Conservation (phyloP, 768 basidiomycete genomes). For the Goffeauzyma gilvescens region DNA sequence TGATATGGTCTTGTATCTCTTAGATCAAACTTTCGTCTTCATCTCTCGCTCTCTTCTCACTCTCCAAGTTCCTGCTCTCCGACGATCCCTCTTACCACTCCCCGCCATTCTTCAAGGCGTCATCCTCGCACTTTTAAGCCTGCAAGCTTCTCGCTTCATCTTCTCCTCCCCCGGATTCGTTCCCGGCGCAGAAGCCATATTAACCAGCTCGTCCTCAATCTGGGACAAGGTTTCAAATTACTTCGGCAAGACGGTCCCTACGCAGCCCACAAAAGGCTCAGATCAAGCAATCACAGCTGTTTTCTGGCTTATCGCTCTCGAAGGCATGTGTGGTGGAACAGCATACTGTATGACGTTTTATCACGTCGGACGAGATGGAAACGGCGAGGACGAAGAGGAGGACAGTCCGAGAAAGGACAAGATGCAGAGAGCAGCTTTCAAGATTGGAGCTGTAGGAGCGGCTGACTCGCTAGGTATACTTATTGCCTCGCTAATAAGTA, state of each 20-base stretch:
- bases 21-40: conserved; percentile 58
- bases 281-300: conserved; percentile 43
- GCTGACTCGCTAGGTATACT: conserved; percentile 29
- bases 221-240: neutral
- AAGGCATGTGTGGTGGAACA: conserved; percentile 80
- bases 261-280: conserved; percentile 27
- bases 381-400: conserved; percentile 43
- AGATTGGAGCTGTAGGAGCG: conserved; percentile 25
- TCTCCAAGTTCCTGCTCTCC: conserved; percentile 61
- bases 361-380: conserved; percentile 32
- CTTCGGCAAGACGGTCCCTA: neutral
- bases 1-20: conserved; percentile 3
- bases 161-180: conserved; percentile 49
- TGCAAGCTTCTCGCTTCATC: conserved; percentile 29
- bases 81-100: conserved; percentile 45
- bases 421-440: conserved; percentile 21
- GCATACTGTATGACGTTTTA: conserved; percentile 41
- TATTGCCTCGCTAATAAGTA: conserved; percentile 26
- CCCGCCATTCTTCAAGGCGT: conserved; percentile 57
- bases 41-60: conserved; percentile 80
- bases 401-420: conserved; percentile 31
- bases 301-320: conserved; percentile 59
- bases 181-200: conserved; percentile 15
- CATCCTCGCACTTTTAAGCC: conserved; percentile 37
- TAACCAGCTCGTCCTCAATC: conserved; percentile 24